A percentile compares a stretch with the other conserved stretches of the same genome.
Evolutionary conservation across 306 rosid species (phyloP).

Genomic region (Quercus aquifolioides): DNA sequence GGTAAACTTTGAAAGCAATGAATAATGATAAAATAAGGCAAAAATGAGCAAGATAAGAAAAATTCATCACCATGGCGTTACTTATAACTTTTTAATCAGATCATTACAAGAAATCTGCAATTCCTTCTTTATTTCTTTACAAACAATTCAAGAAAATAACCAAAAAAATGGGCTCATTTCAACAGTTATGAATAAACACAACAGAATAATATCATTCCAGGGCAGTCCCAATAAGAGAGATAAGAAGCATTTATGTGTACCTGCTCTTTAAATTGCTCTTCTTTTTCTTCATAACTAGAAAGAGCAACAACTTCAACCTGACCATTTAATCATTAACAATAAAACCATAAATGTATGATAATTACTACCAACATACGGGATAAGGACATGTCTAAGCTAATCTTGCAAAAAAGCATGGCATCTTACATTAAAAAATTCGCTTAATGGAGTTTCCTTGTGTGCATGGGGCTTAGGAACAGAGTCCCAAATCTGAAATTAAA

Average conservation of each 20-base stretch:
- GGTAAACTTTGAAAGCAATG: not conserved
- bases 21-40: not conserved
- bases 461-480: conserved; percentile 95
- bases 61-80: not conserved
- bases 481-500: conserved; percentile 83
- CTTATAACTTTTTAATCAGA: not conserved
- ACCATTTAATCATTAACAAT: conserved; percentile 33
- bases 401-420: conserved; percentile 14
- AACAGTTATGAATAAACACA: not conserved
- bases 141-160: not conserved
- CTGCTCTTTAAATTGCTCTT: conserved; percentile 94
- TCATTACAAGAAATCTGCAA: not conserved
- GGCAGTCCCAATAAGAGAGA: conserved; percentile 1
- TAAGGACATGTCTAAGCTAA: conserved; percentile 11
- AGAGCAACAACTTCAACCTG: conserved; percentile 99
- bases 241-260: conserved; percentile 32
- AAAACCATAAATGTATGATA: conserved; percentile 21
- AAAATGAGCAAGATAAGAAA: not conserved
- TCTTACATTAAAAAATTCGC: conserved; percentile 89
- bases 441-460: conserved; percentile 84
- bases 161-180: too few relatives aligned
- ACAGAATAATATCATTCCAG: not conserved
- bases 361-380: not conserved
- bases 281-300: conserved; percentile 97
- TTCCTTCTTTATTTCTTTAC: not conserved